Evolutionary conservation across 2,329 filamentous ascomycete species (phyloP).

Genomic region (Nannizzia gypsea): DNA sequence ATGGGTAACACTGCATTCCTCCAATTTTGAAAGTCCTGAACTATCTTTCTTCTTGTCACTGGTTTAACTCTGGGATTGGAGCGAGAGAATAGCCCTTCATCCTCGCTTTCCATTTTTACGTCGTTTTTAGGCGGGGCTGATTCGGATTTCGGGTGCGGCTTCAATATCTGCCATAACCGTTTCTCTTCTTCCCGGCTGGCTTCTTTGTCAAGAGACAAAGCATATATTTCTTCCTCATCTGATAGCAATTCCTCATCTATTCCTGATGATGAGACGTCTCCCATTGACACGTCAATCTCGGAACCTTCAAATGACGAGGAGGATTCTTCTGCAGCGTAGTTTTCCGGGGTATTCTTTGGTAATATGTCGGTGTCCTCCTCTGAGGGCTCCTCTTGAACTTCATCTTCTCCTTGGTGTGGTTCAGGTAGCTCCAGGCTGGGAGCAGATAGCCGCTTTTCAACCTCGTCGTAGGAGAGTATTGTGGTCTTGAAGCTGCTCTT

Average conservation of each 20-base stretch:
- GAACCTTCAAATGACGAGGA: background rate
- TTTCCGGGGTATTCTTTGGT: background rate
- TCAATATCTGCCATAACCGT: conserved; percentile 35
- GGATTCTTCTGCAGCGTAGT: background rate
- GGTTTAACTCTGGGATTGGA: conserved; percentile 12
- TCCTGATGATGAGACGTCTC: background rate
- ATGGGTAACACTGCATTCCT: conserved; percentile 35
- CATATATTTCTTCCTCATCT: conserved; percentile 32
- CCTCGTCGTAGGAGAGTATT: conserved; percentile 30
- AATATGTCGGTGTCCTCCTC: background rate
- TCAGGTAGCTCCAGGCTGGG: background rate
- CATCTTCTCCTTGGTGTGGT: background rate
- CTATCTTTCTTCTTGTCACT: conserved; percentile 22
- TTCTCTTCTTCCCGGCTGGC: conserved; percentile 36
- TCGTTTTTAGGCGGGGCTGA: conserved; percentile 5
- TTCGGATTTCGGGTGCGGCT: conserved; percentile 14
- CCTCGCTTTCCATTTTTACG: conserved; percentile 15
- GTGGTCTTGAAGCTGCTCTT: conserved; percentile 22
- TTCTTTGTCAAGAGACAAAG: conserved; percentile 39
- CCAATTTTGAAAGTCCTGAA: conserved; percentile 37
- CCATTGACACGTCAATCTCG: background rate
- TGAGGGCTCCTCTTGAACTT: background rate
- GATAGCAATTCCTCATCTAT: conserved; percentile 15
- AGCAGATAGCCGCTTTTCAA: conserved; percentile 14
- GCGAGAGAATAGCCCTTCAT: conserved; percentile 14